Base-by-base conservation (phyloP, 768 basidiomycete genomes). In the Goffeauzyma gilvescens region DNA sequence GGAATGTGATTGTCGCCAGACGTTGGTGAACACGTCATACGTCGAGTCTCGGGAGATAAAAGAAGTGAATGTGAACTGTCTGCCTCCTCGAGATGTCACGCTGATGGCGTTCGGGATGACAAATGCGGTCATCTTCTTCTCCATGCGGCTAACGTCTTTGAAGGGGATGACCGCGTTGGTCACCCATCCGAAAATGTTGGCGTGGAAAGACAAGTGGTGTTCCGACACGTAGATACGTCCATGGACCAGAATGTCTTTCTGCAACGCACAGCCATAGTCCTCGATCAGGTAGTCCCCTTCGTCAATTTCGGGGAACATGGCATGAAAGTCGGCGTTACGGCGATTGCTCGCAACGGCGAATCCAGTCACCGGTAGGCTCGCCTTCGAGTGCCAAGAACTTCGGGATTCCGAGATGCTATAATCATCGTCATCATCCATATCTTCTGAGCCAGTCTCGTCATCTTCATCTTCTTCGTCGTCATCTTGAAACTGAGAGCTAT, bases 131-230 rank as follows among this genome's bases (percentile, higher is more conserved):
- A 89, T 96, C 56, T 76, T 83, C 73, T 93, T 95, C 58, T 96
- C 90, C 18, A 96, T 73, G 17, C 74, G 68, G 24, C 71, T 76
- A 43, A 95, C 77, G 56, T 93, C 85, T 58, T 76, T 72, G 49
- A 93, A 85, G 6, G 89, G 80, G 45, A 95, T 76, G 32, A 77
- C 76, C 63, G 90, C 89, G 59, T 90, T 78, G 22, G 90, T 96
- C 37, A 93, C 80, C 93, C 90, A 96, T 32, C 93, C 90, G 64
- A 96, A 90, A 32, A 96, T 95, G 59, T 96, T 96, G 32, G 93
- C 90, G 54, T 98, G 84, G 69, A 96, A 98, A 67, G 86, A 96
- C n/a, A 95, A 74, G 58, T 95, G 89, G 65, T 96, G 95, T 66
- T 98, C 90, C 6, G 93, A 96, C 18, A 96, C 83, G 65, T 95